phyloP scores from a whole-genome alignment of 495 filamentous ascomycete genomes.

The Staphylotrichum tortipilum region DNA sequence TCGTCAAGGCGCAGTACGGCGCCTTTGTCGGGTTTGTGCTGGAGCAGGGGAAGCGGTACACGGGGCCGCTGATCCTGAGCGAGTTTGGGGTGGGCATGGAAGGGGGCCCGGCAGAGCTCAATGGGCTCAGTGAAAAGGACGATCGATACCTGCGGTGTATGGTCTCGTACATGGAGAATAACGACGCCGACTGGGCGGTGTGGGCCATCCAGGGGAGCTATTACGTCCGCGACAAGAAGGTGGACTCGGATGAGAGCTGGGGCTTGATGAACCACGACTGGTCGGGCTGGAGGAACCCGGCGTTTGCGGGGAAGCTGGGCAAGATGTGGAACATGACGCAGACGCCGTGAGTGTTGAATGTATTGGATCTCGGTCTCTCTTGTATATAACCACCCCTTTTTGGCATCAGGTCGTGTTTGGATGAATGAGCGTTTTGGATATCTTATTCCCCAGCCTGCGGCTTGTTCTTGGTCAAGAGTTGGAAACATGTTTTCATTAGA shows the following conservation, averaged over 20 bases:
- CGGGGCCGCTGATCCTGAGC: slow-evolving; percentile 38
- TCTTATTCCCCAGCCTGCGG: too few species aligned
- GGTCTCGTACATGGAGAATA: slow-evolving; percentile 34
- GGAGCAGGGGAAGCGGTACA: slow-evolving; percentile 32
- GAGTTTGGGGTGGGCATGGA: slow-evolving; percentile 45
- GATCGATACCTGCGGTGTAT: slow-evolving; percentile 35
- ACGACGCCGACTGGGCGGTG: slow-evolving; percentile 44
- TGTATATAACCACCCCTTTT: slow-evolving; percentile 5
- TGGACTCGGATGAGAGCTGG: slow-evolving; percentile 38
- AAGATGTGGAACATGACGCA: slow-evolving; percentile 38
- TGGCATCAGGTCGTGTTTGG: too few species aligned
- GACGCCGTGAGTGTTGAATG: slow-evolving; percentile 20
- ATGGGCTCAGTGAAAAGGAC: slow-evolving; percentile 28
- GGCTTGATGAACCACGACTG: slow-evolving; percentile 38
- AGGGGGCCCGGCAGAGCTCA: slow-evolving; percentile 22
- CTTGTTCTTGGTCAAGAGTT: too few species aligned
- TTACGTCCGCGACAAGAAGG: slow-evolving; percentile 36
- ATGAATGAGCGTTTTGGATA: too few species aligned
- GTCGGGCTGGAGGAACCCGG: slow-evolving; percentile 37
- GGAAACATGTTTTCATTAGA: too few species aligned
- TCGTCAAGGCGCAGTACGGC: slow-evolving; percentile 32
- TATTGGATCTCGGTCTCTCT: background rate
- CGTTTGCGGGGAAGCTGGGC: slow-evolving; percentile 26
- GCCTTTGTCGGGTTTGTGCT: slow-evolving; percentile 38
- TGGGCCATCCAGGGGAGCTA: slow-evolving; percentile 45